A percentile compares a stretch with the other conserved stretches of the same genome.
These are phyloP conservation scores for Cyberlindnera nakhonratchasimensis DNA, from an alignment of 805 yeast genomes.

Conservation along the genomic window DNA sequence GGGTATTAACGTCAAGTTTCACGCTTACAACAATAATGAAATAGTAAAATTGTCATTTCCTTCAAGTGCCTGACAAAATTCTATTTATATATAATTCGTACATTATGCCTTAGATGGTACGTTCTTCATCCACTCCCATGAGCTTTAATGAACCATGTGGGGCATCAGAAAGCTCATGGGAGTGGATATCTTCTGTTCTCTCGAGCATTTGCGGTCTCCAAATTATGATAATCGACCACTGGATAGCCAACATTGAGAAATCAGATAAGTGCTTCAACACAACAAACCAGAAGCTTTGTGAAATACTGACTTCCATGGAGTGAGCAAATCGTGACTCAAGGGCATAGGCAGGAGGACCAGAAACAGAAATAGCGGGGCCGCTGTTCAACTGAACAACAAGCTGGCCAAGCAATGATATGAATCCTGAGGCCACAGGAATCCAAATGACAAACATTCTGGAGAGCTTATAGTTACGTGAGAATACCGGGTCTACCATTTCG, in stretches of 20 bases:
- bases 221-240: slow-evolving; percentile 13
- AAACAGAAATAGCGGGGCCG: not conserved
- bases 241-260: slow-evolving; percentile 13
- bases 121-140: not conserved
- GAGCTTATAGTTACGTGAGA: slow-evolving; percentile 10
- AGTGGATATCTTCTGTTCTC: slow-evolving; percentile 15
- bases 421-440: slow-evolving; percentile 10
- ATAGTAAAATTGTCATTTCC: too few species aligned
- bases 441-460: slow-evolving; percentile 8
- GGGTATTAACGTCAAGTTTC: too few species aligned
- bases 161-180: slow-evolving; percentile 10
- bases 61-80: too few species aligned
- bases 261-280: slow-evolving; percentile 13
- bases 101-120: too few species aligned
- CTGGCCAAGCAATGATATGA: slow-evolving; percentile 1
- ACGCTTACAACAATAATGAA: too few species aligned
- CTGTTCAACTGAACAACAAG: not conserved
- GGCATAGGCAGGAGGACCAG: not conserved
- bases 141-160: slow-evolving; percentile 7
- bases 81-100: too few species aligned
- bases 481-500: slow-evolving; percentile 18
- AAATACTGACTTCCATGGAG: slow-evolving; percentile 8
- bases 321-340: not conserved
- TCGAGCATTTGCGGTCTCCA: slow-evolving; percentile 17
- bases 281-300: slow-evolving; percentile 13